Evolutionary conservation across 192 early-diverging fungal genomes (phyloP).

Genomic region (Coemansia sp.): DNA sequence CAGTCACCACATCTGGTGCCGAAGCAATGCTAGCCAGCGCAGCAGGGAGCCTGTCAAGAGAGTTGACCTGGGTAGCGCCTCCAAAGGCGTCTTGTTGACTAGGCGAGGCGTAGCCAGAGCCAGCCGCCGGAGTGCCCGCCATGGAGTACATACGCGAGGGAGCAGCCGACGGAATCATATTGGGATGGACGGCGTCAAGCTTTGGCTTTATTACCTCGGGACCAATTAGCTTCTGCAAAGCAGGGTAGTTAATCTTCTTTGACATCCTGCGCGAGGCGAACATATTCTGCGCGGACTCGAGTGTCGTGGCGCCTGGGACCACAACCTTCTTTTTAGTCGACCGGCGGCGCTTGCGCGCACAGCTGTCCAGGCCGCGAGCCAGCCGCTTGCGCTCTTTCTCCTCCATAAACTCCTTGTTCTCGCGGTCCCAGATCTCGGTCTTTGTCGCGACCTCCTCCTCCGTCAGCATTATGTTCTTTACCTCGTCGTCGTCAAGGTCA

Average conservation of each 20-base stretch:
- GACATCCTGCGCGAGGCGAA: conserved; percentile 75
- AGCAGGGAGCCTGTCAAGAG: conserved; percentile 40
- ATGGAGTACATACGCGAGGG: conserved; percentile 51
- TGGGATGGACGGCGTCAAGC: conserved; percentile 20
- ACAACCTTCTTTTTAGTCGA: conserved; percentile 34
- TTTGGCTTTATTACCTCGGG: conserved; percentile 40
- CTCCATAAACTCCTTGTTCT: conserved; percentile 85
- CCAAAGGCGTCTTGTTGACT: conserved; percentile 21
- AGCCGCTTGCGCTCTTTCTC: conserved; percentile 57
- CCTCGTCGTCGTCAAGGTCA: conserved; percentile 78
- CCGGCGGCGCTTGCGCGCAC: conserved; percentile 36
- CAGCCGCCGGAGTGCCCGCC: conserved; percentile 23
- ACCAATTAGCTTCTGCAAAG: conserved; percentile 74
- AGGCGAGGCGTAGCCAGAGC: conserved; percentile 41
- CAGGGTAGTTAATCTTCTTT: conserved; percentile 90
- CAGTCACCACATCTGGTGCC: conserved; percentile 15
- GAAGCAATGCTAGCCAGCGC: conserved; percentile 30
- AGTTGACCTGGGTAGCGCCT: conserved; percentile 30
- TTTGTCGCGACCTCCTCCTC: conserved; percentile 81
- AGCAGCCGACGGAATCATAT: conserved; percentile 57
- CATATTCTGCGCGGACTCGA: conserved; percentile 80
- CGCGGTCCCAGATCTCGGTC: conserved; percentile 81
- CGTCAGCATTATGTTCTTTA: conserved; percentile 67
- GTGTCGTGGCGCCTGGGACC: conserved; percentile 60
- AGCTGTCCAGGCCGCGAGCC: conserved; percentile 31